phyloP scores from a whole-genome alignment of 164 flowering plant genomes.

The Vitis cinerea region DNA sequence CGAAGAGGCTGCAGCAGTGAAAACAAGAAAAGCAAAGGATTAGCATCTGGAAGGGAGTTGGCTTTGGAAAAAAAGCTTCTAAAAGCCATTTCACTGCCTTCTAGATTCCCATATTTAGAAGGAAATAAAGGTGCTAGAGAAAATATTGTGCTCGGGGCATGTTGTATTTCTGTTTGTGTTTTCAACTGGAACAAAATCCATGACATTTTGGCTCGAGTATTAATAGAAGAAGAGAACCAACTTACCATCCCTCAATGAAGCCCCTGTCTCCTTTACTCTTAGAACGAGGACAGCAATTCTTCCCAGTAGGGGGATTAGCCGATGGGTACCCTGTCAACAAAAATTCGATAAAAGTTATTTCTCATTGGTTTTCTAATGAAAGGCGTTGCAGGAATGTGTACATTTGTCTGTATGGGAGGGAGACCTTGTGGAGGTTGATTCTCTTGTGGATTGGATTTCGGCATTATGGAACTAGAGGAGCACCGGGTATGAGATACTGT shows the following conservation, averaged over 20 bases:
- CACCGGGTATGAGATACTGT: not conserved
- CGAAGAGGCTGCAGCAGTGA: slow-evolving; percentile 38
- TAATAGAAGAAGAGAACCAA: not conserved
- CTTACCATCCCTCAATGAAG: slow-evolving; percentile 59
- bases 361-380: not conserved
- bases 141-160: not conserved
- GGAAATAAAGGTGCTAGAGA: not conserved
- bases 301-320: slow-evolving; percentile 18
- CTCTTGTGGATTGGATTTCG: slow-evolving; percentile 1
- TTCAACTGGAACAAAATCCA: no score
- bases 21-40: not conserved
- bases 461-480: slow-evolving; percentile 6
- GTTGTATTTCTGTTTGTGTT: no score
- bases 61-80: not conserved
- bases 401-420: not conserved
- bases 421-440: slow-evolving; percentile 27
- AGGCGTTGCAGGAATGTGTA: not conserved
- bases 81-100: no score
- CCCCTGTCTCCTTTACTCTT: slow-evolving; percentile 46
- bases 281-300: slow-evolving; percentile 17
- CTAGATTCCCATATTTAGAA: no score
- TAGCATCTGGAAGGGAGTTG: not conserved
- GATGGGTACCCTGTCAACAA: slow-evolving; percentile 34
- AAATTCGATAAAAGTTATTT: not conserved
- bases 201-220: not conserved